Conservation (phyloP, 345 rosid species). For the Pistacia vera region DNA sequence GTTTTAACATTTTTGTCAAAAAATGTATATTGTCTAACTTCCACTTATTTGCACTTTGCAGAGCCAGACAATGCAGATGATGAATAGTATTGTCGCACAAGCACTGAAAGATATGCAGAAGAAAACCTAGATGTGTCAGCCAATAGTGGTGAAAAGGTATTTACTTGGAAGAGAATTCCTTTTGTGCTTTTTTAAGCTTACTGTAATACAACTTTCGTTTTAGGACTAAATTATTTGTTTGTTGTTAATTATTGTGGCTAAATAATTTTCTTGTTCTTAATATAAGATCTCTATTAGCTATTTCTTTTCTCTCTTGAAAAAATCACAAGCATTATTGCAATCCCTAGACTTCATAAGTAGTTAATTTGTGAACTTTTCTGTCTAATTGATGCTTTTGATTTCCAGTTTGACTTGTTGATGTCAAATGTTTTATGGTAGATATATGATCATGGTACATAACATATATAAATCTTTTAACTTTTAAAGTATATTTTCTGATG, state of each 20-base stretch:
- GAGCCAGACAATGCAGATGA: conserved; percentile 94
- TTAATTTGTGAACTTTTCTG: not conserved
- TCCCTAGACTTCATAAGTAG: not conserved
- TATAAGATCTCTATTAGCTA: too few species aligned
- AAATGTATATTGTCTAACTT: conserved; percentile 5
- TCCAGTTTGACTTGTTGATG: not conserved
- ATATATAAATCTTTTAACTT: not conserved
- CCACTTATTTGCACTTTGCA: conserved; percentile 35
- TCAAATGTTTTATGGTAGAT: not conserved
- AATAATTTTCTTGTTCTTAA: not conserved
- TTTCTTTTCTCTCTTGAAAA: too few species aligned
- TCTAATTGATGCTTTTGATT: not conserved
- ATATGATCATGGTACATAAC: not conserved
- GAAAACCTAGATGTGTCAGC: conserved; percentile 31
- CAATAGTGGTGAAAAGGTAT: conserved; percentile 51
- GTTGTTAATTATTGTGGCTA: not conserved
- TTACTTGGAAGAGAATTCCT: conserved; percentile 1
- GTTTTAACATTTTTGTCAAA: not conserved
- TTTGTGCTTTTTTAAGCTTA: conserved; percentile 6
- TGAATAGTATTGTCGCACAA: conserved; percentile 64
- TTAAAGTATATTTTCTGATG: not conserved
- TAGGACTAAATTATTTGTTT: not conserved
- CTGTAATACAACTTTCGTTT: not conserved
- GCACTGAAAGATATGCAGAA: conserved; percentile 54
- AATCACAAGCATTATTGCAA: not conserved